Conservation (phyloP, 2,329 filamentous ascomycete genomes). For the Cercospora sp. region DNA sequence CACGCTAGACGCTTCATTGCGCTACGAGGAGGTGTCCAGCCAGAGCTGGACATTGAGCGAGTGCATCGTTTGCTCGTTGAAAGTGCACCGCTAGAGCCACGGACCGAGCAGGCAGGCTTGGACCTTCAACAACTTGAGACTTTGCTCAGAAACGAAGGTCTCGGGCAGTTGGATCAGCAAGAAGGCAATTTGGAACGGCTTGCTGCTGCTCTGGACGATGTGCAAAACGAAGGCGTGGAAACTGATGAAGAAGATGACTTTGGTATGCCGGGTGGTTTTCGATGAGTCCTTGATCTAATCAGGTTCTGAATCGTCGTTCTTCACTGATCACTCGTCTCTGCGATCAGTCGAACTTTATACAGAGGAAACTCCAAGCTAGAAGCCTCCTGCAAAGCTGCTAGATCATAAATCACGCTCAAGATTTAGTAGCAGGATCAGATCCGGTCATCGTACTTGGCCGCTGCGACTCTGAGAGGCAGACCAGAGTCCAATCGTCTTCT, state of each 20-base stretch:
- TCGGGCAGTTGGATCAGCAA: not conserved
- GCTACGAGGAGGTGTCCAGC: slow-evolving; percentile 11
- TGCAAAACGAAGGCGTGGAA: not conserved
- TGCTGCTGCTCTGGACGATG: not conserved
- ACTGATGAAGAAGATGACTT: not conserved
- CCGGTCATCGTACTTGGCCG: too few species aligned
- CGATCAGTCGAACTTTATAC: too few species aligned
- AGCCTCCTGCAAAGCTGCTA: too few species aligned
- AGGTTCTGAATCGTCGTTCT: too few species aligned
- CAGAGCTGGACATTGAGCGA: slow-evolving; percentile 4
- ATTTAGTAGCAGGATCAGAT: too few species aligned
- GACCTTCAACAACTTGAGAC: not conserved
- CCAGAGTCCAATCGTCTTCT: too few species aligned
- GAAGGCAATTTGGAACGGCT: not conserved
- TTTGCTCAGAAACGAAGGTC: not conserved
- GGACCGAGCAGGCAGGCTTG: not conserved
- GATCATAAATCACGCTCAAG: too few species aligned
- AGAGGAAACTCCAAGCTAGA: too few species aligned
- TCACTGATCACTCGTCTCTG: too few species aligned
- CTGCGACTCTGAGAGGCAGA: too few species aligned
- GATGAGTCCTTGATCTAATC: not conserved
- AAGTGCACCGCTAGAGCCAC: not conserved
- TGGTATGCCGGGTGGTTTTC: not conserved
- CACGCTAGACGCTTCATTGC: slow-evolving; percentile 11
- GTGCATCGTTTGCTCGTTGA: not conserved